These are phyloP conservation scores for Talaromyces sp. DNA, from an alignment of 2,329 filamentous ascomycete genomes.

Conservation along the genomic window DNA sequence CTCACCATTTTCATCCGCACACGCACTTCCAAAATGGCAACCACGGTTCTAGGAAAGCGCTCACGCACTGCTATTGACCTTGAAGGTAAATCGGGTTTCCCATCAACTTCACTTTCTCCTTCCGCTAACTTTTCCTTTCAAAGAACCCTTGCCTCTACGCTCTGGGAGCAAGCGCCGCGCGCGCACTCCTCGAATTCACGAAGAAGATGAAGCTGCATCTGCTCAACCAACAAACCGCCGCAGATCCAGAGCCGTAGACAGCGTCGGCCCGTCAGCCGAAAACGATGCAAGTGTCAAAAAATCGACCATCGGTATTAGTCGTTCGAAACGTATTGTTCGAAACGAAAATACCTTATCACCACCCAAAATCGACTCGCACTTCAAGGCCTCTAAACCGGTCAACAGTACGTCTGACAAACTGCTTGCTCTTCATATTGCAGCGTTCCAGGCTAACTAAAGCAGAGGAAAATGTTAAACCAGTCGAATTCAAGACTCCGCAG, in stretches of 20 bases:
- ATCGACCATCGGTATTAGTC: slow-evolving; percentile 28
- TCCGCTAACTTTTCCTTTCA: slow-evolving; percentile 14
- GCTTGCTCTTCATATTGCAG: not conserved
- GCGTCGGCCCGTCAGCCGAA: slow-evolving; percentile 20
- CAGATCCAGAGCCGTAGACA: slow-evolving; percentile 30
- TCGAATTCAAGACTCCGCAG: slow-evolving; percentile 41
- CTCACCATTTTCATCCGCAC: slow-evolving; percentile 19
- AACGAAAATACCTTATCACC: slow-evolving; percentile 40
- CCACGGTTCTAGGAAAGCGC: slow-evolving; percentile 40
- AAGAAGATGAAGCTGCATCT: slow-evolving; percentile 26
- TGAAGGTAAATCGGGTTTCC: slow-evolving; percentile 30
- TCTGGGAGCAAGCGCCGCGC: slow-evolving; percentile 43
- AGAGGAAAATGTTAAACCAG: slow-evolving; percentile 40
- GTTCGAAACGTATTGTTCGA: slow-evolving; percentile 43
- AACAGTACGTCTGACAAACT: slow-evolving; percentile 23
- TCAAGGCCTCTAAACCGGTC: slow-evolving; percentile 33
- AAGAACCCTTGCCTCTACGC: slow-evolving; percentile 25
- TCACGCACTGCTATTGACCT: slow-evolving; percentile 30
- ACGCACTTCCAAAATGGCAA: slow-evolving; percentile 28
- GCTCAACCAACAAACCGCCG: slow-evolving; percentile 24
- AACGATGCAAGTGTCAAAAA: slow-evolving; percentile 19
- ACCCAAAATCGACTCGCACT: slow-evolving; percentile 42
- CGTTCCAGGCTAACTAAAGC: slow-evolving; percentile 2
- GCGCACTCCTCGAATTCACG: slow-evolving; percentile 37
- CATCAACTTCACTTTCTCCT: slow-evolving; percentile 11